Evolutionary conservation across 2,329 filamentous ascomycete species (phyloP).

Genomic region (Trichothecium sympodiale): DNA sequence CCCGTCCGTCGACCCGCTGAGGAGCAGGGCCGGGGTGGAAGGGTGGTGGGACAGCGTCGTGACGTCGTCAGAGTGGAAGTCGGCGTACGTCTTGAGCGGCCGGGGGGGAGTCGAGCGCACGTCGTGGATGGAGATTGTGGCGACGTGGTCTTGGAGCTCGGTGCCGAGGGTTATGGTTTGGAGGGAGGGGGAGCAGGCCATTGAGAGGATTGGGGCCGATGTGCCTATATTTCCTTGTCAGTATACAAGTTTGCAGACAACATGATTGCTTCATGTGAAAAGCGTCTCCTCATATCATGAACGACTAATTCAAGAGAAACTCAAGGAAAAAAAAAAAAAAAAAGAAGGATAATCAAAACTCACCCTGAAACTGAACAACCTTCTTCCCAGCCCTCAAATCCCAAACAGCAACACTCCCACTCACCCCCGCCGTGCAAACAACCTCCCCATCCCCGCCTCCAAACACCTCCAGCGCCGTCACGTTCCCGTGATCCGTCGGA

Average conservation of each 20-base stretch:
- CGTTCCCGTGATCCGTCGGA: slow-evolving; percentile 45
- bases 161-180: slow-evolving; percentile 61
- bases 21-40: slow-evolving; percentile 44
- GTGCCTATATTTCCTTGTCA: slow-evolving; percentile 22
- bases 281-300: too few relatives aligned
- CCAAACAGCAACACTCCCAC: slow-evolving; percentile 57
- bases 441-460: slow-evolving; percentile 35
- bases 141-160: slow-evolving; percentile 54
- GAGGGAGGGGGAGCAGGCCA: slow-evolving; percentile 47
- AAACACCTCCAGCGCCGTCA: slow-evolving; percentile 50
- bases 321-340: too few relatives aligned
- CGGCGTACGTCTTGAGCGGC: slow-evolving; percentile 45
- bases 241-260: too few relatives aligned
- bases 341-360: slow-evolving; percentile 13
- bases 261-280: too few relatives aligned
- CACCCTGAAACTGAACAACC: slow-evolving; percentile 35
- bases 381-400: slow-evolving; percentile 43
- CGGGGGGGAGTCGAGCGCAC: slow-evolving; percentile 20
- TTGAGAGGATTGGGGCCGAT: slow-evolving; percentile 45
- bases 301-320: too few relatives aligned
- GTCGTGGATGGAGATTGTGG: slow-evolving; percentile 51
- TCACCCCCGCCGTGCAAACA: slow-evolving; percentile 60
- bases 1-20: slow-evolving; percentile 72
- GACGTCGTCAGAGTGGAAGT: slow-evolving; percentile 58
- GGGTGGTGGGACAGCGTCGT: slow-evolving; percentile 52